Conservation (phyloP, 2,329 filamentous ascomycete genomes). For the Huntiella omanensis region DNA sequence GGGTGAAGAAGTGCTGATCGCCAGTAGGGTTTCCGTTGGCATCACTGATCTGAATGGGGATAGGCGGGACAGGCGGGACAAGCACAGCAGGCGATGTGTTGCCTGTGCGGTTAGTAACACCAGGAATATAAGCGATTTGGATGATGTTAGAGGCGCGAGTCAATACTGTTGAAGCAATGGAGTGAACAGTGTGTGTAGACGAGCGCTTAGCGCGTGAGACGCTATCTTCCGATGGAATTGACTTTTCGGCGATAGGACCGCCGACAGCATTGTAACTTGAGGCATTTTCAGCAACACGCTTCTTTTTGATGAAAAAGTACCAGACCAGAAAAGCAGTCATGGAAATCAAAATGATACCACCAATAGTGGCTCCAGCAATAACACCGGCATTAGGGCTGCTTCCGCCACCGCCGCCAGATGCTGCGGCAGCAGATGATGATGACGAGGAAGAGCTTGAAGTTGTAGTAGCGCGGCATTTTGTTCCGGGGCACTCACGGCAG, state of each 20-base stretch:
- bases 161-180: constrained; percentile 85
- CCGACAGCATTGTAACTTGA: constrained; percentile 14
- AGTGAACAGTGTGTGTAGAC: constrained; percentile 71
- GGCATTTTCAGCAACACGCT: constrained; percentile 42
- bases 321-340: constrained; percentile 63
- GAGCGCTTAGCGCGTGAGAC: constrained; percentile 42
- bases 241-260: constrained; percentile 19
- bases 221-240: constrained; percentile 19
- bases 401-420: constrained; percentile 11
- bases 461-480: constrained; percentile 10
- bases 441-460: constrained; percentile 2
- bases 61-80: constrained; percentile 83
- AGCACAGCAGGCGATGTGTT: constrained; percentile 64
- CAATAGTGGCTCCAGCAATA: constrained; percentile 81
- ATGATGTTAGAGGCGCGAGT: constrained; percentile 97
- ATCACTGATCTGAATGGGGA: constrained; percentile 48
- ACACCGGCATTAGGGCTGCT: constrained; percentile 54
- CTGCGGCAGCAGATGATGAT: constrained; percentile 9
- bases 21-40: constrained; percentile 31
- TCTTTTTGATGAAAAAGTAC: constrained; percentile 71
- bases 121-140: constrained; percentile 96
- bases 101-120: constrained; percentile 79
- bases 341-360: constrained; percentile 60
- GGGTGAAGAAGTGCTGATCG: constrained; percentile 86
- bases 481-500: constrained; percentile 12